Evolutionary conservation across 2,329 filamentous ascomycete genomes (phyloP).

Genomic region (Phoma herbarum): DNA sequence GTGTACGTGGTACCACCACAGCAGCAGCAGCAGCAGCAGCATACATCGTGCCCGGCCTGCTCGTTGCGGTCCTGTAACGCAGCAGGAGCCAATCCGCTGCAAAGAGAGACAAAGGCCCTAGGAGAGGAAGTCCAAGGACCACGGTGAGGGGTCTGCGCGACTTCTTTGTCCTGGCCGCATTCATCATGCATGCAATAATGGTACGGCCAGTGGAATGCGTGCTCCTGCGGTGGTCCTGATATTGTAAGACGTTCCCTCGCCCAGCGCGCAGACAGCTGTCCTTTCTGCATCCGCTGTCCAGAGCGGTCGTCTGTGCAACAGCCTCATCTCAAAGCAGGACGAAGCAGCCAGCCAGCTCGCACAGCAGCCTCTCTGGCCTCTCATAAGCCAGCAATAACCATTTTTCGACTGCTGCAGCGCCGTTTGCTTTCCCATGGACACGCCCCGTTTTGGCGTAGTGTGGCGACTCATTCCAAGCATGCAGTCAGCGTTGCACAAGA

Average conservation of each 20-base stretch:
- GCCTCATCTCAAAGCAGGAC: constrained; percentile 11
- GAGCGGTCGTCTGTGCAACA: constrained; percentile 26
- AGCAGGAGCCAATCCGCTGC: constrained; percentile 24
- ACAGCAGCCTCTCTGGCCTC: constrained; percentile 24
- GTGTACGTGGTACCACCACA: constrained; percentile 4
- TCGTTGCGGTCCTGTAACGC: constrained; percentile 14
- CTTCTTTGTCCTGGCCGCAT: constrained; percentile 23
- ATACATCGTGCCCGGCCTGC: constrained; percentile 10
- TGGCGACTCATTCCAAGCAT: constrained; percentile 27
- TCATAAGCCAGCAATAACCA: constrained; percentile 28
- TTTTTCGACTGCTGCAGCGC: constrained; percentile 41
- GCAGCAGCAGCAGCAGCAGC: constrained; percentile 12
- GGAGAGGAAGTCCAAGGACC: constrained; percentile 16
- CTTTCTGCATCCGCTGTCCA: constrained; percentile 29
- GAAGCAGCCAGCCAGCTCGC: not conserved
- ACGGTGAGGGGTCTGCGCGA: constrained; percentile 3
- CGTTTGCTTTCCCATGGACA: constrained; percentile 39
- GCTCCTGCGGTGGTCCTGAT: constrained; percentile 15
- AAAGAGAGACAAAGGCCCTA: constrained; percentile 27
- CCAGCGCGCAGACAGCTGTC: constrained; percentile 26
- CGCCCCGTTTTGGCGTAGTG: constrained; percentile 44
- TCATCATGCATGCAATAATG: constrained; percentile 26
- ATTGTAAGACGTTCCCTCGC: constrained; percentile 10
- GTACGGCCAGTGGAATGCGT: constrained; percentile 24
- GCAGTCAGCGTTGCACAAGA: constrained; percentile 25